Conservation (phyloP, 2,329 filamentous ascomycete species). For the Penicillium sp. region DNA sequence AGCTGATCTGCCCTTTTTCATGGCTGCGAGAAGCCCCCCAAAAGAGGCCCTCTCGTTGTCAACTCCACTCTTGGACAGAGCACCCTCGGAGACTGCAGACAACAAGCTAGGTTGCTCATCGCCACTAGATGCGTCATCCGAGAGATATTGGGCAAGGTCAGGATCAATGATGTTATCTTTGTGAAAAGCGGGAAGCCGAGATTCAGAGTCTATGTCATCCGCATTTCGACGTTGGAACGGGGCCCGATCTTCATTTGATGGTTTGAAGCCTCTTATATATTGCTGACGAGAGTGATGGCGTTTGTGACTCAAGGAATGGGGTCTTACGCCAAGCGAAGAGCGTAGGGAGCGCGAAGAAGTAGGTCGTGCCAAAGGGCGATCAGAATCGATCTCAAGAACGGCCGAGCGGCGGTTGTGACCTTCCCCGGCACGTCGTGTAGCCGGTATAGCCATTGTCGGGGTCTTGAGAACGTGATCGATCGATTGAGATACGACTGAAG, state of each 20-base stretch:
- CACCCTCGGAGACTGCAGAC: slow-evolving; percentile 65
- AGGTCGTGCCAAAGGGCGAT: slow-evolving; percentile 77
- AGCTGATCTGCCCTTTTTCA: slow-evolving; percentile 72
- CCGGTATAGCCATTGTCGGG: slow-evolving; percentile 65
- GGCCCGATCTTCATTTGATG: slow-evolving; percentile 72
- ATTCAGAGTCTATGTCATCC: slow-evolving; percentile 65
- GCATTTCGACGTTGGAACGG: slow-evolving; percentile 77
- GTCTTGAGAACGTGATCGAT: slow-evolving; percentile 49
- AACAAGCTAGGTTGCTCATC: slow-evolving; percentile 90
- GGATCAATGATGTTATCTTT: slow-evolving; percentile 98
- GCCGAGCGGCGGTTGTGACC: slow-evolving; percentile 81
- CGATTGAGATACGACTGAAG: slow-evolving; percentile 48
- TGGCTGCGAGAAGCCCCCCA: slow-evolving; percentile 67
- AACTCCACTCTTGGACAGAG: slow-evolving; percentile 60
- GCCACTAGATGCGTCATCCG: slow-evolving; percentile 86
- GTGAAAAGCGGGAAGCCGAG: slow-evolving; percentile 84
- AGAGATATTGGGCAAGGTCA: slow-evolving; percentile 91
- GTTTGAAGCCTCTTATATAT: slow-evolving; percentile 72
- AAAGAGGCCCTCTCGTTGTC: slow-evolving; percentile 75
- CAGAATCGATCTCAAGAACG: slow-evolving; percentile 83
- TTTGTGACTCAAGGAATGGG: slow-evolving; percentile 78
- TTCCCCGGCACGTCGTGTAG: slow-evolving; percentile 65
- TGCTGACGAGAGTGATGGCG: slow-evolving; percentile 87
- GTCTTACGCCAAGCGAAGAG: slow-evolving; percentile 66
- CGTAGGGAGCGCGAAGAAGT: slow-evolving; percentile 87